Evolutionary conservation across 768 basidiomycete species (phyloP).

Genomic region (Boletus tylopilopsis): DNA sequence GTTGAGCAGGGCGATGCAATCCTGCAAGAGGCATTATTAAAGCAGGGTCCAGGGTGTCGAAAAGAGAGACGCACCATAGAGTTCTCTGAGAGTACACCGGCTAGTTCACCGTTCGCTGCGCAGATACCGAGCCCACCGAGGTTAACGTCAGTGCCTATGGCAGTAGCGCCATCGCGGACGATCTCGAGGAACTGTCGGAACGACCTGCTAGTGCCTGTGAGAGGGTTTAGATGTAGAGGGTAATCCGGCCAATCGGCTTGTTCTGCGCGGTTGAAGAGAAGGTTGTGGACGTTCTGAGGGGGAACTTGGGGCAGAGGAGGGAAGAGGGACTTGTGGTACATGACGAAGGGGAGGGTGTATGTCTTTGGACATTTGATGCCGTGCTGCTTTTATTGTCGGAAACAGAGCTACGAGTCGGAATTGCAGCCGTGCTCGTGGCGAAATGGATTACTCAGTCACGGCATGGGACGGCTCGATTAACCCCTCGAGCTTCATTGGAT

Average conservation of each 20-base stretch:
- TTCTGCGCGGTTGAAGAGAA: conserved; percentile 53
- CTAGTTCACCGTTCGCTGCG: conserved; percentile 47
- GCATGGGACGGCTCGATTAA: too few relatives aligned
- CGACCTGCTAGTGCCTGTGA: conserved; percentile 44
- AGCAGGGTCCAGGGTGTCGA: background rate
- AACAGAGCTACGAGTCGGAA: background rate
- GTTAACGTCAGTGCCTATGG: conserved; percentile 41
- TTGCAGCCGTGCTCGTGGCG: background rate
- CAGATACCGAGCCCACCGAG: conserved; percentile 57
- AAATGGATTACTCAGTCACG: too few relatives aligned
- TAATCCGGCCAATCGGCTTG: conserved; percentile 55
- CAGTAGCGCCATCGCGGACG: conserved; percentile 55
- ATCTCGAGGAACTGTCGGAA: conserved; percentile 48
- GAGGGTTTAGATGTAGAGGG: conserved; percentile 52
- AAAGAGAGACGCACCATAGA: conserved; percentile 43
- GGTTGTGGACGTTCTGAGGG: conserved; percentile 50
- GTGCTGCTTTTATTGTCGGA: conserved; percentile 5
- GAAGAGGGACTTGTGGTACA: conserved; percentile 57
- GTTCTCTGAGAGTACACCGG: conserved; percentile 71
- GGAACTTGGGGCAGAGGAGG: conserved; percentile 49
- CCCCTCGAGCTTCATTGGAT: too few relatives aligned
- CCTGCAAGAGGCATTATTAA: conserved; percentile 33
- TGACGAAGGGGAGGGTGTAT: conserved; percentile 17
- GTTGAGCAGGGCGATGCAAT: conserved; percentile 50
- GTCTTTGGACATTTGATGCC: background rate